Evolutionary conservation across 768 basidiomycete species (phyloP).

Genomic region (Saitozyma podzolica): DNA sequence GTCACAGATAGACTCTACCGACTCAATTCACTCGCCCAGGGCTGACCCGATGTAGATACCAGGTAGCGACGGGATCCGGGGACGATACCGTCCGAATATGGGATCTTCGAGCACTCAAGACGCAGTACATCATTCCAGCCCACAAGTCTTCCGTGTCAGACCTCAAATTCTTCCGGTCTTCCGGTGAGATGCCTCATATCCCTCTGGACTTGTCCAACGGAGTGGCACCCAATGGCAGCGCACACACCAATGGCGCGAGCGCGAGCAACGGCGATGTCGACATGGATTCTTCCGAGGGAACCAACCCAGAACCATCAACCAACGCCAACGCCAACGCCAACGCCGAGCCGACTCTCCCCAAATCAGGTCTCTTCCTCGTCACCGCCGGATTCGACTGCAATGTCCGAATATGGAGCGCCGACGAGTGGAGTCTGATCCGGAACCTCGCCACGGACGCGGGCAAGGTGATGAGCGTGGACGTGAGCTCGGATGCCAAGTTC

Average conservation of each 20-base stretch:
- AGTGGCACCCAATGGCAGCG: conserved; percentile 4
- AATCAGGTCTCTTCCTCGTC: conserved; percentile 81
- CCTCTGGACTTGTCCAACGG: conserved; percentile 20
- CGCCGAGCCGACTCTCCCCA: conserved; percentile 17
- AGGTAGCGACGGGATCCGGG: conserved; percentile 93
- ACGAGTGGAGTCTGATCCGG: conserved; percentile 92
- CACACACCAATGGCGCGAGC: conserved; percentile 3
- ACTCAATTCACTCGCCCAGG: background rate
- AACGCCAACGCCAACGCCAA: conserved; percentile 5
- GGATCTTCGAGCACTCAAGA: conserved; percentile 91
- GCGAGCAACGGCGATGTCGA: conserved; percentile 16
- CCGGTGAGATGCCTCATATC: conserved; percentile 30
- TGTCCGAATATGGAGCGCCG: conserved; percentile 95
- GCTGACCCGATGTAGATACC: conserved; percentile 64
- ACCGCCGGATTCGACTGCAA: conserved; percentile 92
- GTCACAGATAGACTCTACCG: conserved; percentile 39
- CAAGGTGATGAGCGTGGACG: conserved; percentile 98
- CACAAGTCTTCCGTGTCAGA: conserved; percentile 94
- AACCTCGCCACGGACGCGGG: conserved; percentile 84
- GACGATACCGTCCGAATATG: conserved; percentile 98
- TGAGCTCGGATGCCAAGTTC: conserved; percentile 76
- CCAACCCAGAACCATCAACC: conserved; percentile 13
- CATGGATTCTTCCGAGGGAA: conserved; percentile 12
- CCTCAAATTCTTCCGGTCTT: conserved; percentile 80
- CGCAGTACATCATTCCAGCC: conserved; percentile 94